These are phyloP conservation scores for Xanthoconium purpureum DNA, from an alignment of 768 basidiomycete species.

Conservation along the genomic window DNA sequence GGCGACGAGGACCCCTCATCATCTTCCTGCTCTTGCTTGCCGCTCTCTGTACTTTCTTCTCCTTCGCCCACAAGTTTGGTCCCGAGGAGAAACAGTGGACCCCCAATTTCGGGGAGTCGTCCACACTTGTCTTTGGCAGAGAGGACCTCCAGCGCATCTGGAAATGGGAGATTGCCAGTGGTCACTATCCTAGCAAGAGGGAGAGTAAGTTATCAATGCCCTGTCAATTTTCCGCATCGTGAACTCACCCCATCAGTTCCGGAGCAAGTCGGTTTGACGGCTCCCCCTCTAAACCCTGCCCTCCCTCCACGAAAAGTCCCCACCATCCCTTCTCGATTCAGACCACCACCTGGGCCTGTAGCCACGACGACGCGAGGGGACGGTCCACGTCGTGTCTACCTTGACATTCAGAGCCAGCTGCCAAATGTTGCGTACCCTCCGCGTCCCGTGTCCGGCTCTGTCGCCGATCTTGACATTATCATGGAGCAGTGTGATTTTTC, in stretches of 20 bases:
- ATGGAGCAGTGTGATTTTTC: slow-evolving; percentile 94
- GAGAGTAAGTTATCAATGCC: slow-evolving; percentile 51
- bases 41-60: slow-evolving; percentile 54
- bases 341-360: slow-evolving; percentile 44
- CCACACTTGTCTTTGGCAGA: slow-evolving; percentile 71
- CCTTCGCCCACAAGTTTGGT: slow-evolving; percentile 59
- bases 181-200: slow-evolving; percentile 86
- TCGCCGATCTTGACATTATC: slow-evolving; percentile 84
- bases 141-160: slow-evolving; percentile 88
- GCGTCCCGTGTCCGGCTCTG: slow-evolving; percentile 77
- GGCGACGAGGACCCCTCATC: slow-evolving; percentile 53
- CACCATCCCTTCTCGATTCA: slow-evolving; percentile 47
- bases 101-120: slow-evolving; percentile 52
- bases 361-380: slow-evolving; percentile 62
- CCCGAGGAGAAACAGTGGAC: slow-evolving; percentile 64
- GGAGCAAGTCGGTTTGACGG: slow-evolving; percentile 57
- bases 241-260: slow-evolving; percentile 51
- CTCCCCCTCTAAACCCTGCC: slow-evolving; percentile 66
- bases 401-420: slow-evolving; percentile 61
- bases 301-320: slow-evolving; percentile 55
- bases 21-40: slow-evolving; percentile 46
- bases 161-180: slow-evolving; percentile 92
- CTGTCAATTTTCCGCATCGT: not conserved
- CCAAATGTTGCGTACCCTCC: slow-evolving; percentile 80
- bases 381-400: slow-evolving; percentile 76